Evolutionary conservation across 306 rosid species (phyloP), one percentile per base, ranked within the genome.

Genomic region (Purshia tridentata): DNA sequence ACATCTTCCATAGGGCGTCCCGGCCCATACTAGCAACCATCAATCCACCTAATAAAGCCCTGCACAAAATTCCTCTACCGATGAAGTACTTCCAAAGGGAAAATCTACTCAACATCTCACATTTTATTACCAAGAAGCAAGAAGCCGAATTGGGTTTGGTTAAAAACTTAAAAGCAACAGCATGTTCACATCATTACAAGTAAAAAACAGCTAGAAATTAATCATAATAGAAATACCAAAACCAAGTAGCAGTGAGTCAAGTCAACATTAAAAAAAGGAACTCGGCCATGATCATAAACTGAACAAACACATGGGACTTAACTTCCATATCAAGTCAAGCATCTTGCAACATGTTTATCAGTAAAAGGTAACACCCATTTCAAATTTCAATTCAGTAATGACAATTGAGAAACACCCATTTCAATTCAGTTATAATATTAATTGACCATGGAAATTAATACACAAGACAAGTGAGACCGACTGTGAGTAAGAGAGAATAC

Each of bases 1-100:
- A 85, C 87, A 60, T 85, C 81, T 90, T 91, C 98, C 98, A 94
- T 59, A 94, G 19, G 67, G 96, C 79, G 63, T 89, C 92, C 82
- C 81, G 77, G 58, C 95, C 84, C 79, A 76, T 23, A 82, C 88
- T 84, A 50, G 84, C 82, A 29, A 84, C 68, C 12, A 59, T 19
- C 51, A 89, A 77, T 35, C 84, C 94, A 52, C 97, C 91, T 55
- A 89, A 68, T 73, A 89, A 79, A 53, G 78, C 92, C 63, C 98
- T 93, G 90, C 75, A 85, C 9, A 23, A 74, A 75, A 72, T 70
- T 73, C 46, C 80, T 72, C 65, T 44, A 65, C 41, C 49, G 41
- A 52, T 45, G 23, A 76, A 35, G 9, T 44, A 18, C 5, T 39
- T 54, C 59, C 20, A 23, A 69, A 61, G 55, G 15, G 60, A 65